Evolutionary conservation across 352 stramenopile genomes (phyloP).

Genomic region (Pythium periplocum): DNA sequence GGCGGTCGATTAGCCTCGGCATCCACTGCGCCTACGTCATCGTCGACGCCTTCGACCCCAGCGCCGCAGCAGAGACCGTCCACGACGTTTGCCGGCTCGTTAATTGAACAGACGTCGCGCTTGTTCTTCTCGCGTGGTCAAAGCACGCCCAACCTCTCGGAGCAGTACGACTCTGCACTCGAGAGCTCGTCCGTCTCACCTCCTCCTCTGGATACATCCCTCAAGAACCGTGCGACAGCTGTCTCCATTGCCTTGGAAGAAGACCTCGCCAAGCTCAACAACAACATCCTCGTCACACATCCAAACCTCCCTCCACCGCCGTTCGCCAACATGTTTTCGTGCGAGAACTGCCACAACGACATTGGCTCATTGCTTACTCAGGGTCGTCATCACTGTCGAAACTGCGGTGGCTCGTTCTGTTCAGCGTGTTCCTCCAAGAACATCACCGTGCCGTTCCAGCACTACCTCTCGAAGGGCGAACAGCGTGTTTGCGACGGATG

Average conservation of each 20-base stretch:
- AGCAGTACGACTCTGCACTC: not conserved
- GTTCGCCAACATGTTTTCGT: conserved; percentile 77
- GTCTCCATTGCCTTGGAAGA: conserved; percentile 34
- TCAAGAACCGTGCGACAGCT: conserved; percentile 2
- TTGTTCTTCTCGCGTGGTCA: conserved; percentile 15
- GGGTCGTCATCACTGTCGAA: conserved; percentile 72
- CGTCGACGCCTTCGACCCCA: conserved; percentile 1
- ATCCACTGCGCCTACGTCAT: not conserved
- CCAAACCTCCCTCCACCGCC: conserved; percentile 50
- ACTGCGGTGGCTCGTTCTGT: conserved; percentile 77
- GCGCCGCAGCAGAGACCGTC: not conserved
- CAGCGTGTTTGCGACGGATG: conserved; percentile 72
- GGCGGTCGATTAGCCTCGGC: not conserved
- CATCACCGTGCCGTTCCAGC: conserved; percentile 50
- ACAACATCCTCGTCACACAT: conserved; percentile 41
- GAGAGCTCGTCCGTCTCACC: not conserved
- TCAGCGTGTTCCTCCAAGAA: conserved; percentile 48
- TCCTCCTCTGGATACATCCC: not conserved
- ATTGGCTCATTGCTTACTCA: conserved; percentile 68
- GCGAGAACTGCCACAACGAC: conserved; percentile 64
- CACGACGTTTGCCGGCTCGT: conserved; percentile 14
- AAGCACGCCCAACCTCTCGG: not conserved
- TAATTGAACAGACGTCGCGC: conserved; percentile 16
- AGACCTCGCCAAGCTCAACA: conserved; percentile 32
- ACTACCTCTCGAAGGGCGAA: conserved; percentile 52